Percentiles rank a stretch among this genome's conserved stretches.
phyloP scores from a whole-genome alignment of 352 stramenopile genomes.

The Globisporangium iwayamae region DNA sequence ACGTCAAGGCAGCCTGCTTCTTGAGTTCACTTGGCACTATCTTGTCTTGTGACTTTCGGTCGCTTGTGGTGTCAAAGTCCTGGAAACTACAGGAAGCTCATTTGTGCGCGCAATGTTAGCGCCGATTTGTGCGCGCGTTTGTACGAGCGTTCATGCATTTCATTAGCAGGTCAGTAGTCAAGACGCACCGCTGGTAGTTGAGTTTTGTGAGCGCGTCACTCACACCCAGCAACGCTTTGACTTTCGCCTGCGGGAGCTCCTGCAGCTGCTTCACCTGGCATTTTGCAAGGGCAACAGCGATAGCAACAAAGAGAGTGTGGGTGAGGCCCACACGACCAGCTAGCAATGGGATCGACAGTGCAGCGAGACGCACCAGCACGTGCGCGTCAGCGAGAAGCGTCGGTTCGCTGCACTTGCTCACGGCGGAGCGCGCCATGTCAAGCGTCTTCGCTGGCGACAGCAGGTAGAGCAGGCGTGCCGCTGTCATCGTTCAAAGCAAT shows the following conservation, averaged over 20 bases:
- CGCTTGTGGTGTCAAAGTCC: conserved; percentile 41
- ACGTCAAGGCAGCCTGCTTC: conserved; percentile 73
- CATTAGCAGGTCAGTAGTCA: background rate
- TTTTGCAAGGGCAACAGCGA: background rate
- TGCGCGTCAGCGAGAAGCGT: conserved; percentile 57
- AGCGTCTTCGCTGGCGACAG: conserved; percentile 90
- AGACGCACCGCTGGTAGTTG: conserved; percentile 71
- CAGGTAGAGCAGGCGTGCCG: conserved; percentile 61
- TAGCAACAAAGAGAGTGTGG: background rate
- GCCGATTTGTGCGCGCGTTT: background rate
- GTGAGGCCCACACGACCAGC: background rate
- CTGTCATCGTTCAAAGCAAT: conserved; percentile 11
- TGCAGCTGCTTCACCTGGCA: conserved; percentile 46
- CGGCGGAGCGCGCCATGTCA: conserved; percentile 42
- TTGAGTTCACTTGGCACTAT: conserved; percentile 30
- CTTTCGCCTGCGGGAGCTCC: conserved; percentile 55
- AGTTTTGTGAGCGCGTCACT: conserved; percentile 82
- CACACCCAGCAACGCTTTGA: conserved; percentile 81
- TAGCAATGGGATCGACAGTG: background rate
- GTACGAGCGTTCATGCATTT: background rate
- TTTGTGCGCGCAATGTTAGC: background rate
- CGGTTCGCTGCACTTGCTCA: conserved; percentile 37
- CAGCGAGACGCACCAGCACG: conserved; percentile 28
- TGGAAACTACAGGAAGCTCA: conserved; percentile 35
- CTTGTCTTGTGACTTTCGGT: conserved; percentile 11